Percentiles rank a stretch among this genome's conserved stretches.
Conservation (phyloP, 345 rosid species). For the Geranium rotundifolium region DNA sequence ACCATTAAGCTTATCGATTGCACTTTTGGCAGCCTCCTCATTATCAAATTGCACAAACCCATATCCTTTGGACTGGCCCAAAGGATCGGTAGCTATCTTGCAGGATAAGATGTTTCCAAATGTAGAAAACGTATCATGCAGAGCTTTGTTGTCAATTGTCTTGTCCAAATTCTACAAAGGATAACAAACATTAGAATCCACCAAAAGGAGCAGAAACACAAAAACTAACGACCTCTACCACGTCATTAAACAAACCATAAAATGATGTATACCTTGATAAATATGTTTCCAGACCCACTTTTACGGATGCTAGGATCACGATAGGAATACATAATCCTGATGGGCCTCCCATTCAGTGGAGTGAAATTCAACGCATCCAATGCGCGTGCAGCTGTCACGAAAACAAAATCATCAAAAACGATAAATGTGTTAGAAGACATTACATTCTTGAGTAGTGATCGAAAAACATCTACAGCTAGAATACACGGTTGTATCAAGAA, state of each 20-base stretch:
- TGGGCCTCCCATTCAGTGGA: constrained; percentile 21
- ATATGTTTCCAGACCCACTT: constrained; percentile 71
- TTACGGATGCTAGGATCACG: constrained; percentile 65
- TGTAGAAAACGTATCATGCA: constrained; percentile 53
- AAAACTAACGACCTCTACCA: background rate
- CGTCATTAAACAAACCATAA: background rate
- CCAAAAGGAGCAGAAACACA: background rate
- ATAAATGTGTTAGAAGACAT: no score
- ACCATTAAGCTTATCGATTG: constrained; percentile 64
- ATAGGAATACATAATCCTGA: constrained; percentile 29
- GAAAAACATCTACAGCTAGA: no score
- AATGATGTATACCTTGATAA: constrained; percentile 36
- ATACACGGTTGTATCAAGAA: no score
- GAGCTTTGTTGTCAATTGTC: constrained; percentile 65
- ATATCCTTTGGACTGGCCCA: constrained; percentile 72
- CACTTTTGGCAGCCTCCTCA: constrained; percentile 56
- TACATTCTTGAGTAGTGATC: no score
- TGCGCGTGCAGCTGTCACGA: constrained; percentile 23
- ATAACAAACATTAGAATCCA: background rate
- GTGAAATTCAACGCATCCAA: constrained; percentile 28
- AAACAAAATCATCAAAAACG: background rate
- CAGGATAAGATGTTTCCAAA: constrained; percentile 65
- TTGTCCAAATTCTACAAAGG: constrained; percentile 61
- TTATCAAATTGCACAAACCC: constrained; percentile 76
- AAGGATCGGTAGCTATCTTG: constrained; percentile 61